Conservation (phyloP, 176 grass and related monocot species). For the Oryza glumipatula region DNA sequence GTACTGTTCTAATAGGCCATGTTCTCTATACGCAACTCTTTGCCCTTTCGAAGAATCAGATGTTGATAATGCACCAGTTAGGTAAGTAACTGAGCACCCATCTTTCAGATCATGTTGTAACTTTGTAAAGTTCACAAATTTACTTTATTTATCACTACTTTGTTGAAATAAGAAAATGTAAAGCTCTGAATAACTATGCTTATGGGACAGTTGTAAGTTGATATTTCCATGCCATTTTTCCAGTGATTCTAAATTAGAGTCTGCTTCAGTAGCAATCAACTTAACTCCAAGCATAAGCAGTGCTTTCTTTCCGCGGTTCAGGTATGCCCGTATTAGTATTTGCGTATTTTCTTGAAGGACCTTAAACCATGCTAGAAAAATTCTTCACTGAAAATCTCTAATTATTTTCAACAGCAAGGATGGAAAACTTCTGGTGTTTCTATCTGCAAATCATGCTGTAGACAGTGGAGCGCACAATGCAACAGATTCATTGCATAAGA, state of each 20-base stretch:
- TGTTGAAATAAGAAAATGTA: neutral
- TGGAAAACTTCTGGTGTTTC: conserved; percentile 64
- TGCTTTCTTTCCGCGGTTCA: conserved; percentile 71
- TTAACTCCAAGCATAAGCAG: conserved; percentile 61
- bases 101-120: neutral
- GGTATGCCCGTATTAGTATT: conserved; percentile 44
- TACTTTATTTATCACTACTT: conserved; percentile 1
- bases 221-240: neutral
- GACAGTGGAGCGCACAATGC: conserved; percentile 65
- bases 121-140: neutral
- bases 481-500: conserved; percentile 63
- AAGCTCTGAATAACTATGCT: neutral
- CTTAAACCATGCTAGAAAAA: neutral
- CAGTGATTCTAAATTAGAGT: conserved; percentile 37
- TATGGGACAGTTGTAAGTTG: conserved; percentile 8
- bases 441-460: conserved; percentile 71
- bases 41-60: conserved; percentile 46
- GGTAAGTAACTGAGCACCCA: conserved; percentile 41
- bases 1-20: conserved; percentile 81
- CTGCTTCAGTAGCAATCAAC: conserved; percentile 26
- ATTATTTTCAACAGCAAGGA: conserved; percentile 44
- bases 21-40: conserved; percentile 58
- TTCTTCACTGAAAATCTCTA: conserved; percentile 26
- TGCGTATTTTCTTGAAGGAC: neutral
- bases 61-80: neutral